Base-by-base conservation (phyloP, 345 rosid genomes). In the Capsella bursapastoris region DNA sequence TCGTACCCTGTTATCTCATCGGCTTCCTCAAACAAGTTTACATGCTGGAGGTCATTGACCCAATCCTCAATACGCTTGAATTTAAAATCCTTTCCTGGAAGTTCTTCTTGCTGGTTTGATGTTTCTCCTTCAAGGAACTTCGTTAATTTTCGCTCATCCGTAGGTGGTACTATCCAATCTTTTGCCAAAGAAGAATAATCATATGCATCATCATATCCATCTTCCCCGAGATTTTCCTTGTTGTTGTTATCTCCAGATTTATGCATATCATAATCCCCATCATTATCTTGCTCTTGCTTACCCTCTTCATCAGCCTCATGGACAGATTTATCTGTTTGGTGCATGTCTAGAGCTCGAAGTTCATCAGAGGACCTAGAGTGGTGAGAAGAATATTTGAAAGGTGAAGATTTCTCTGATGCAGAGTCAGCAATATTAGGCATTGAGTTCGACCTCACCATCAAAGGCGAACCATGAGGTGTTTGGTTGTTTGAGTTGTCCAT, bases 1-100 rank as follows among this genome's bases (percentile, higher is more conserved):
- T 66, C 64, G 12, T 82, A 71, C 32, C 68, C 78, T 51, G 71
- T 64, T 49, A 81, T 48, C 78, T 84, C 90, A 43, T 49, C 62
- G n/a, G 71, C 73, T 76, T 86, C 98, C 60, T 84, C 94, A 45
- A 74, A 47, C 27, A 90, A 77, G 69, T 69, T 66, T 69, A 83
- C 88, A 58, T 85, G 89, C 64, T 92, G 90, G 75, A 92, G 91
- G 79, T 87, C 91, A 55, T 62, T 84, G 60, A 95, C 90, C 99
- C 99, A 95, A 27, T 90, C 91, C 82, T 89, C 83, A 8, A 90
- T 89, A 8, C 94, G 87, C 87, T 84, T 92, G 31, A 86, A 56
- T 81, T 85, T 95, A 68, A 81, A 92, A 84, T 89, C 90, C 76
- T 84, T 84, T 57, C 79, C 80, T 7, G 87, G 78, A 66, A 75